Evolutionary conservation across 129 eudicot genomes (phyloP).

Genomic region (Lonicera japonica): DNA sequence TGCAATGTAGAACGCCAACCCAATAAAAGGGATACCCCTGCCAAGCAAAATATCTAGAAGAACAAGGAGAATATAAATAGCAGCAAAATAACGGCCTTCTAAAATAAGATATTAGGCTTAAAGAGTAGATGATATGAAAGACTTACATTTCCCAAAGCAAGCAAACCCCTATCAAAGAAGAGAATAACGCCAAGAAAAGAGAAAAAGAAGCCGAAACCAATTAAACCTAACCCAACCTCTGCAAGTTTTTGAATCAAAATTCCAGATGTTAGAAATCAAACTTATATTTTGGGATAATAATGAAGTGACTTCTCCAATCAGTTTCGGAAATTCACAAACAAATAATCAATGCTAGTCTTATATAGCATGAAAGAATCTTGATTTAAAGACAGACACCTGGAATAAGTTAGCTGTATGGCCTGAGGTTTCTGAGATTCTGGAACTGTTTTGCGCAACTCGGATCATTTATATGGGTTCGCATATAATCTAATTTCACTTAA

Average conservation of each 20-base stretch:
- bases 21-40: slow-evolving; percentile 36
- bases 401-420: too few species aligned
- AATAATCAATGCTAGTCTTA: too few species aligned
- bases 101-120: background rate
- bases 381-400: too few species aligned
- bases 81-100: background rate
- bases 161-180: slow-evolving; percentile 53
- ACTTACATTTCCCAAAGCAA: slow-evolving; percentile 58
- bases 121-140: background rate
- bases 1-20: slow-evolving; percentile 47
- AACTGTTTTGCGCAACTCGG: too few species aligned
- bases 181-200: slow-evolving; percentile 40
- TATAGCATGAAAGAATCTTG: too few species aligned
- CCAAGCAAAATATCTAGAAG: slow-evolving; percentile 36
- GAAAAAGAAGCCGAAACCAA: slow-evolving; percentile 50
- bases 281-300: background rate
- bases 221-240: slow-evolving; percentile 48
- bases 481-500: too few species aligned
- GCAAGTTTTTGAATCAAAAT: slow-evolving; percentile 18
- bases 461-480: too few species aligned
- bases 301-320: too few species aligned
- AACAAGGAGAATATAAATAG: background rate
- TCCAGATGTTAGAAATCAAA: background rate
- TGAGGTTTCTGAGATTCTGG: too few species aligned
- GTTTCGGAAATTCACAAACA: too few species aligned